Base-by-base conservation (phyloP, 2,329 filamentous ascomycete species). In the Xylaria sp. region DNA sequence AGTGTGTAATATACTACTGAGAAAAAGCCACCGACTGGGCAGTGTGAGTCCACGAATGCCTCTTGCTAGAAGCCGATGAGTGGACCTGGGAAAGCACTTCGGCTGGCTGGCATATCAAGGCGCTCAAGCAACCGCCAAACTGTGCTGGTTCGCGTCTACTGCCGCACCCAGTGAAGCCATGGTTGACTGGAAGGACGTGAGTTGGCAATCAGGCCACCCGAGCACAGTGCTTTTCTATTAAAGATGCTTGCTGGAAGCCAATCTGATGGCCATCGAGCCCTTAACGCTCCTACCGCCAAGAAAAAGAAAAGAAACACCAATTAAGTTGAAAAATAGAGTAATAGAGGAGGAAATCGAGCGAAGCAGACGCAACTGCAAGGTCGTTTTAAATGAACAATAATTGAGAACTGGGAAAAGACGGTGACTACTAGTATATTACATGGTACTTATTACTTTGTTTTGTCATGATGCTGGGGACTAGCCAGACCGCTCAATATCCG, bases 161-260 rank as follows among this genome's bases (percentile, higher is more conserved):
- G 44, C 55, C 51, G 55, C 28, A 66, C 37, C 37, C n/a, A 44
- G 31, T 65, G 48, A 55, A 37, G 37, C 54, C 31, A 28, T 54
- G 51, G 44, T 59, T 54, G 52, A 65, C 37, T 52, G 39, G 37
- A 44, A 55, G 37, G 46, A 51, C 54, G 41, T 69, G 62, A 59
- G 63, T 66, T 63, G 63, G 59, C 63, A 63, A 66, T 60, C 48
- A 52, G 46, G 39, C 63, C 54, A 52, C 28, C 34, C 25, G 34
- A 63, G 37, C 46, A 63, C 46, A 62, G 51, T 58, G 8, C 15
- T 50, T 69, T 44, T 48, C 20, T 52, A 58, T 59, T 23, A 54
- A 48, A 31, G 52, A 20, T 31, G 63, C 50, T 31, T 66, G 48
- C 39, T 13, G 46, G 46, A 51, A 66, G 55, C 63, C n/a, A 62